Percentiles rank a stretch among this genome's conserved stretches.
Evolutionary conservation across 805 yeast species (phyloP).

Genomic region (Yamadazyma sp.): DNA sequence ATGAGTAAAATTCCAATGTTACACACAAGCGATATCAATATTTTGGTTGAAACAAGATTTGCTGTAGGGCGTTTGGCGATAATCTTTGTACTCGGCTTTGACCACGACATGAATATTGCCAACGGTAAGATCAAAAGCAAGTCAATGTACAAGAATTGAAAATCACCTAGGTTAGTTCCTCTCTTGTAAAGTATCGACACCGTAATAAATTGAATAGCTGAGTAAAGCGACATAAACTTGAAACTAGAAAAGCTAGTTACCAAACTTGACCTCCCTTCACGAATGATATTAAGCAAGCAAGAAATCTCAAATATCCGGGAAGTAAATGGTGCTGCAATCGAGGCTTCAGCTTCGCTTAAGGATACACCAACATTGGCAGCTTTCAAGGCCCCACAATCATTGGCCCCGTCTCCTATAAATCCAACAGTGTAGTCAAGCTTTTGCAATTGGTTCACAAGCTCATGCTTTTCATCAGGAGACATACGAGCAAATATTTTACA

Average conservation of each 20-base stretch:
- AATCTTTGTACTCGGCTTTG: constrained; percentile 66
- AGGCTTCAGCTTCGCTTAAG: constrained; percentile 95
- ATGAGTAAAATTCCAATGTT: constrained; percentile 62
- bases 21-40: constrained; percentile 78
- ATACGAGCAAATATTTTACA: constrained; percentile 88
- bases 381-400: constrained; percentile 97
- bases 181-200: constrained; percentile 81
- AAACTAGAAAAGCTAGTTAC: constrained; percentile 96
- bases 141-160: constrained; percentile 94
- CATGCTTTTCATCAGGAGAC: constrained; percentile 99
- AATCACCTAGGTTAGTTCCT: constrained; percentile 94
- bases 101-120: constrained; percentile 98
- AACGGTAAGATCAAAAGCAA: constrained; percentile 86
- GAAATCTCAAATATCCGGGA: constrained; percentile 86
- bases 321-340: constrained; percentile 98
- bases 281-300: constrained; percentile 87
- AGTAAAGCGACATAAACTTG: constrained; percentile 95
- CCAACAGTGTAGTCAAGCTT: constrained; percentile 88
- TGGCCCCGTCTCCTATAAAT: constrained; percentile 99
- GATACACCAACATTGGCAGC: constrained; percentile 98
- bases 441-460: constrained; percentile 84
- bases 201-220: constrained; percentile 92
- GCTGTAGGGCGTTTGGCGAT: constrained; percentile 87
- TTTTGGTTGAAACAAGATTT: constrained; percentile 84
- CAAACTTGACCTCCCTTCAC: constrained; percentile 91